Conservation (phyloP, 345 rosid genomes). For the Zanthoxylum bungeanum region DNA sequence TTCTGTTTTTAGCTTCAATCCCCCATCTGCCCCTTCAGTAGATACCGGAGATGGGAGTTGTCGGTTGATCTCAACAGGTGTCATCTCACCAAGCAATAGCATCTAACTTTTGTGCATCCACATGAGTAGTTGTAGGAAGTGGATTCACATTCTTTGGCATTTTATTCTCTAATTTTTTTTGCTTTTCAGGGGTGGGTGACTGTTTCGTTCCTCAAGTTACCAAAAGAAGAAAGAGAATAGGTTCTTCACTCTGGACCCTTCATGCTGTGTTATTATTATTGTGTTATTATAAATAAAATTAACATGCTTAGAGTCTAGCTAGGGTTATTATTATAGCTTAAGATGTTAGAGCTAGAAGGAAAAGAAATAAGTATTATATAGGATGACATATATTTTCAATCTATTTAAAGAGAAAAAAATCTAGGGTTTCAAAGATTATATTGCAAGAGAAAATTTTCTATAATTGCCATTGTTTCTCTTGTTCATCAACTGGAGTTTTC, state of each 20-base stretch:
- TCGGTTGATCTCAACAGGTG: slow-evolving; percentile 43
- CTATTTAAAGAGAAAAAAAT: slow-evolving; percentile 19
- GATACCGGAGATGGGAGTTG: slow-evolving; percentile 69
- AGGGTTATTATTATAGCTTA: slow-evolving; percentile 26
- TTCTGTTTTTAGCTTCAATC: slow-evolving; percentile 34
- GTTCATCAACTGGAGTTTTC: slow-evolving; percentile 11
- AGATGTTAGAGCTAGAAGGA: slow-evolving; percentile 15
- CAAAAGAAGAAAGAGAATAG: slow-evolving; percentile 64
- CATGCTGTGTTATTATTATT: neutral
- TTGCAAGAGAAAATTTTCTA: neutral
- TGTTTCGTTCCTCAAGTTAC: slow-evolving; percentile 32
- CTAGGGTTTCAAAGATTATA: slow-evolving; percentile 46
- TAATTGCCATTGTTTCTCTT: slow-evolving; percentile 8
- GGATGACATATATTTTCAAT: neutral
- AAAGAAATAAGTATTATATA: slow-evolving; percentile 11
- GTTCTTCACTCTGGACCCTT: slow-evolving; percentile 25
- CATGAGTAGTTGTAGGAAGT: slow-evolving; percentile 2
- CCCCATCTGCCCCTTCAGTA: slow-evolving; percentile 17
- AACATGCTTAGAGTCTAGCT: slow-evolving; percentile 3
- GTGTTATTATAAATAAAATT: too few relatives aligned
- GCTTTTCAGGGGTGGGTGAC: slow-evolving; percentile 30
- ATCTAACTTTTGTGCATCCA: slow-evolving; percentile 30
- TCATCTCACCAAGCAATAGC: slow-evolving; percentile 17
- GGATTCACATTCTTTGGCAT: slow-evolving; percentile 30
- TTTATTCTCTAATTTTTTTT: slow-evolving; percentile 42